These are phyloP conservation scores for Trametes hirsuta DNA, from an alignment of 1,284 basidiomycete species.

Conservation along the genomic window DNA sequence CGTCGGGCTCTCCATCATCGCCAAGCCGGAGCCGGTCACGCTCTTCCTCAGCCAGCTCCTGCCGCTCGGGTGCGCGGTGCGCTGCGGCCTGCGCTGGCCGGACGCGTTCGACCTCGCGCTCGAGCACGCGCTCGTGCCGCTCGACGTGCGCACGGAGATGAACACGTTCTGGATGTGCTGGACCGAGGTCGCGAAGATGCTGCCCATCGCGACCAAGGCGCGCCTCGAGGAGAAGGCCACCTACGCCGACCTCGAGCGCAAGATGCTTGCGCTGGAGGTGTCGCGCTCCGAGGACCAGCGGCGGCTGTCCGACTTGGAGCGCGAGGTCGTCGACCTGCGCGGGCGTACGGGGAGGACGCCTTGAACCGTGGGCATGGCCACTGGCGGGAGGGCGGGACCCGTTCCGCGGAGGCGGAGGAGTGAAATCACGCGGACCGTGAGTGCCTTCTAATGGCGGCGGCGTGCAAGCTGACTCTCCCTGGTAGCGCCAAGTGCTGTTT, in stretches of 20 bases:
- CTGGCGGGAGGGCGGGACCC: not conserved
- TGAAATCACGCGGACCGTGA: no score
- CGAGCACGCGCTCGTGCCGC: constrained; percentile 29
- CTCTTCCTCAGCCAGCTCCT: constrained; percentile 56
- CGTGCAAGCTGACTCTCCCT: no score
- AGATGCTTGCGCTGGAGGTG: constrained; percentile 49
- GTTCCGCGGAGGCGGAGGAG: not conserved
- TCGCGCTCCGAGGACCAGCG: constrained; percentile 48
- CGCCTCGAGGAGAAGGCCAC: constrained; percentile 41
- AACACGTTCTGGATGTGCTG: constrained; percentile 29
- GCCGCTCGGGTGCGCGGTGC: constrained; percentile 44
- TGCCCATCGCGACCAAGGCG: constrained; percentile 32
- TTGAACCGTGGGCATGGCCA: not conserved
- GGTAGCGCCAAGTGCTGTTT: no score
- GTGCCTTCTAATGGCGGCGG: no score
- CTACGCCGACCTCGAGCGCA: constrained; percentile 39
- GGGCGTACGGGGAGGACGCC: constrained; percentile 13
- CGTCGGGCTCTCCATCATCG: constrained; percentile 54
- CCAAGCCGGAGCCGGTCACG: constrained; percentile 44
- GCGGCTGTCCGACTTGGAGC: constrained; percentile 41
- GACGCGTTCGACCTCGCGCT: constrained; percentile 34
- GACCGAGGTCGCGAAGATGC: constrained; percentile 32
- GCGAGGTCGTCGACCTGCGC: constrained; percentile 52
- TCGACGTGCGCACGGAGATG: constrained; percentile 26
- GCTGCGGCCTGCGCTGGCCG: constrained; percentile 40